Base-by-base conservation (phyloP, 192 early-diverging fungal genomes). In the Coemansia sp. region DNA sequence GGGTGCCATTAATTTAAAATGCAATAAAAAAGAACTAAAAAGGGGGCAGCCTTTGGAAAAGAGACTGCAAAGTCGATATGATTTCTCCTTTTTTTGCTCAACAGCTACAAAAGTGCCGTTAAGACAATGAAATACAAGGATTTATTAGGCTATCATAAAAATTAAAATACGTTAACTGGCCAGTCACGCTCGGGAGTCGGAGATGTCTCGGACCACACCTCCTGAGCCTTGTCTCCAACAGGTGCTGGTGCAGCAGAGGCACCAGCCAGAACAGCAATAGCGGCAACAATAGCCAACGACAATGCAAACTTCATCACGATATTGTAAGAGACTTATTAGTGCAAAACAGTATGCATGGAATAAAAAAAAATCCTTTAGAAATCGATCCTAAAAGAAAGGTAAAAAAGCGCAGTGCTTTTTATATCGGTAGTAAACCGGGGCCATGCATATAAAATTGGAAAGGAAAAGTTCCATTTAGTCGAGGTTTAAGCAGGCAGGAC, bases 131-230 rank as follows among this genome's bases (percentile, higher is more conserved):
- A 35, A 35, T 35, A 35, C 33, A 35, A 6, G 33, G 33, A 31
- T 50, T 56, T 56, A 51, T 56, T 55, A 39, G 50, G 50, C 33
- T 31, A 36, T 31, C 47, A 49, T 8, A 21, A 20, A 4, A 19
- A 39, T 59, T 66, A 78, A 21, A 78, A 44, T 35, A 78, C 61
- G 57, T 71, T 78, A 33, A 78, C 68, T 15, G 75, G 75, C 75
- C 75, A 78, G 68, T 78, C 75, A 23, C 75, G 68, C 45, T 62
- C 59, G 19, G 75, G 75, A 4, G 52, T 57, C 0, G 59, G 64
- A 26, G 68, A 53, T 8, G 68, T 54, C 16, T 60, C 53, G 12
- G 60, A 50, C 28, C 44, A 51, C 28, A 46, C 14, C 16, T 45
- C 53, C 18, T 52, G 20, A 4, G 23, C 57, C n/a, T 39, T 41